Evolutionary conservation across 768 basidiomycete genomes (phyloP), one percentile per base, ranked within the genome.

Genomic region (Gymnopilus junonius): DNA sequence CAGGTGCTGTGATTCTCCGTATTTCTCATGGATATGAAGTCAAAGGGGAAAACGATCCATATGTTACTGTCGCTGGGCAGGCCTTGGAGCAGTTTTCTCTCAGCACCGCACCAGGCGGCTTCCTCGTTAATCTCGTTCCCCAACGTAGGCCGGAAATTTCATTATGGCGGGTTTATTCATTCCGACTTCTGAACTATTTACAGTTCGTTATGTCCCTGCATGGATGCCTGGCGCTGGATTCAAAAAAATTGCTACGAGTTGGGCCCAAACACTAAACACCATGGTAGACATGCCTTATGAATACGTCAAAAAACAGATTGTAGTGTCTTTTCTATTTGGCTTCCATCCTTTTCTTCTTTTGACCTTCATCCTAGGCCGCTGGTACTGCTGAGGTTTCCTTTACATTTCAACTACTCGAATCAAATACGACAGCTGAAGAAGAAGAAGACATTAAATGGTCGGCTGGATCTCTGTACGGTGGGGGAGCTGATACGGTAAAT

Each of bases 221-320:
- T 87, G 86, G 86, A 78, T 87, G 61, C 87, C 87, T 6, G 87
- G 87, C 6, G 83, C 83, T 10, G 74, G 74, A 0, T 87, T 87
- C 75, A 79, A 86, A 67, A 64, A 69, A 46, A 80, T 72, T 27
- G 86, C 85, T 0, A 76, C 70, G 39, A 73, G 74, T 59, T 86
- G 84, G 82, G 75, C 76, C 6, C 66, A 65, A 20, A 79, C 78
- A 1, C 71, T 83, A 8, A 63, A 74, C 15, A 73, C 74, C n/a
- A 79, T 85, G 81, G 79, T 79, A 7, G 79, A 85, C 31, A 69
- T 71, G 6, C 85, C 85, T 2, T 77, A 82, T 60, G 64, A 71
- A 31, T 78, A 73, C 55, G 82, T 82, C 8, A 82, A 83, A 64
- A 63, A 77, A 3, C 76, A 80, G 65, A 74, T 86, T 71, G 85